Evolutionary conservation across 805 yeast species (phyloP).

Genomic region (Saccharomyces paradoxus): DNA sequence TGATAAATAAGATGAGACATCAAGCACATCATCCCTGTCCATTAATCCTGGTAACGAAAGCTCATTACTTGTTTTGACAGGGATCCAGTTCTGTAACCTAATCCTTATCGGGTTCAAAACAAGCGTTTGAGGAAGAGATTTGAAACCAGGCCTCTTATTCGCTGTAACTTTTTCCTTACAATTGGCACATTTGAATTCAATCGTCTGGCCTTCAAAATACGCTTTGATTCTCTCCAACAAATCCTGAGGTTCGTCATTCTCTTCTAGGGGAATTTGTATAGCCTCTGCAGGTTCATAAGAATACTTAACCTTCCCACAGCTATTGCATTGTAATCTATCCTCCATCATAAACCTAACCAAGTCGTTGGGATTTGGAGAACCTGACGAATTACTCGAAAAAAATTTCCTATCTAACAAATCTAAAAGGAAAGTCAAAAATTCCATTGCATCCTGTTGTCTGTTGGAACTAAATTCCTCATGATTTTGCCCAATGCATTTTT

Average conservation of each 20-base stretch:
- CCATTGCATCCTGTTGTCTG: slow-evolving; percentile 93
- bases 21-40: slow-evolving; percentile 29
- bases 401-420: slow-evolving; percentile 50
- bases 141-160: slow-evolving; percentile 20
- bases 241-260: slow-evolving; percentile 35
- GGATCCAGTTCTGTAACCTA: slow-evolving; percentile 82
- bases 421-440: slow-evolving; percentile 63
- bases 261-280: slow-evolving; percentile 46
- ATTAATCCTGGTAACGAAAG: slow-evolving; percentile 39
- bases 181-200: slow-evolving; percentile 56
- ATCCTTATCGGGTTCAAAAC: slow-evolving; percentile 73
- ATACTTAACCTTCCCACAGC: slow-evolving; percentile 56
- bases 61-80: slow-evolving; percentile 72
- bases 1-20: slow-evolving; percentile 37
- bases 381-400: slow-evolving; percentile 12
- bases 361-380: slow-evolving; percentile 38
- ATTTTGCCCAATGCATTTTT: slow-evolving; percentile 63
- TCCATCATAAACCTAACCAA: slow-evolving; percentile 58
- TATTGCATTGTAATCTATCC: slow-evolving; percentile 46
- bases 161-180: slow-evolving; percentile 35
- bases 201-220: slow-evolving; percentile 45
- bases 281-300: slow-evolving; percentile 50
- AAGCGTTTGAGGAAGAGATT: slow-evolving; percentile 60
- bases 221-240: slow-evolving; percentile 39
- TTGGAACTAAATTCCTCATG: slow-evolving; percentile 79